phyloP scores from a whole-genome alignment of 345 rosid species.

The Bretschneidera sinensis region DNA sequence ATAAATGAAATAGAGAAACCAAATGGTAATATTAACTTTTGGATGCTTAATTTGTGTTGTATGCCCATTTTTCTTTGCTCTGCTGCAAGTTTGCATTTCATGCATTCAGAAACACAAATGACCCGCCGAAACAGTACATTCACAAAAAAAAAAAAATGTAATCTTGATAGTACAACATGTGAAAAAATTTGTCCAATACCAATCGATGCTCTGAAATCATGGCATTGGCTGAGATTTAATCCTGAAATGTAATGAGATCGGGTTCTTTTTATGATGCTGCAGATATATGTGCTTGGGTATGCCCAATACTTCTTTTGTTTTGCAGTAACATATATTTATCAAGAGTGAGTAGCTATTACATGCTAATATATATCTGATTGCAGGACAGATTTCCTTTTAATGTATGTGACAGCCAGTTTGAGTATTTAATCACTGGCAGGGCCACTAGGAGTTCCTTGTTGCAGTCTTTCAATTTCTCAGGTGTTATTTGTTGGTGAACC shows the following conservation, averaged over 20 bases:
- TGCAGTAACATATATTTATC: conserved; percentile 2
- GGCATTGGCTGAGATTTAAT: background rate
- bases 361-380: conserved; percentile 40
- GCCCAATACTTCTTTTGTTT: background rate
- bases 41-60: too few species aligned
- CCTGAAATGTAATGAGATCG: too few species aligned
- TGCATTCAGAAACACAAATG: too few species aligned
- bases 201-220: background rate
- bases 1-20: too few species aligned
- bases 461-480: conserved; percentile 32
- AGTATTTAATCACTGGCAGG: conserved; percentile 80
- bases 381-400: conserved; percentile 50
- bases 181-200: background rate
- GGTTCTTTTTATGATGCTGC: too few species aligned
- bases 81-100: too few species aligned
- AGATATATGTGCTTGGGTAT: too few species aligned
- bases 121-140: too few species aligned
- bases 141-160: too few species aligned
- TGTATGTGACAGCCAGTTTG: conserved; percentile 58
- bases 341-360: conserved; percentile 21
- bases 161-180: too few species aligned
- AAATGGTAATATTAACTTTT: too few species aligned
- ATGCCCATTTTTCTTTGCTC: too few species aligned
- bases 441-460: conserved; percentile 27
- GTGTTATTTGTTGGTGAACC: conserved; percentile 54